These are phyloP conservation scores for Aeschynomene evenia DNA, from an alignment of 306 rosid genomes.

Conservation along the genomic window DNA sequence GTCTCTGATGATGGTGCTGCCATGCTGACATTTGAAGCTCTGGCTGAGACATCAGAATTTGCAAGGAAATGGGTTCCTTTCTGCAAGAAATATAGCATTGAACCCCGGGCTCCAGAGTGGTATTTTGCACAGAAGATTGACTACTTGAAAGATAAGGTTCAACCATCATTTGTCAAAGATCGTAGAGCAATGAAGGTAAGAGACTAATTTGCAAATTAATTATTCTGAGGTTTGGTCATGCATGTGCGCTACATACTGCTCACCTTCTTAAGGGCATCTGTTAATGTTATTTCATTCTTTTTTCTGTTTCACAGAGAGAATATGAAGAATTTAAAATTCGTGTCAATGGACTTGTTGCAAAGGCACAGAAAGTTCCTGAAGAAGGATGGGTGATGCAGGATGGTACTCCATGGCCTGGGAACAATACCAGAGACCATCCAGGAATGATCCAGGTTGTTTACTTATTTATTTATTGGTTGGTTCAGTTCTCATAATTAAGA, in stretches of 20 bases:
- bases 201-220: conserved; percentile 17
- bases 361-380: conserved; percentile 78
- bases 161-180: conserved; percentile 82
- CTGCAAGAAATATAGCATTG: conserved; percentile 70
- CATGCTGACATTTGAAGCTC: conserved; percentile 86
- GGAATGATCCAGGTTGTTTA: conserved; percentile 88
- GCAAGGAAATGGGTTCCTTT: conserved; percentile 92
- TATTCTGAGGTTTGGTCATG: background rate
- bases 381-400: conserved; percentile 98
- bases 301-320: conserved; percentile 58
- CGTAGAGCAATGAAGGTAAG: conserved; percentile 91
- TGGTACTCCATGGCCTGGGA: conserved; percentile 97
- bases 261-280: background rate
- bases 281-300: conserved; percentile 15
- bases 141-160: conserved; percentile 90
- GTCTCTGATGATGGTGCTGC: conserved; percentile 97
- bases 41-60: conserved; percentile 83
- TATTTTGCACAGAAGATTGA: conserved; percentile 79
- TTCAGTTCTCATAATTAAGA: conserved; percentile 13
- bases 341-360: conserved; percentile 69
- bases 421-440: conserved; percentile 93
- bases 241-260: background rate
- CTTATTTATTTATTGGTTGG: background rate
- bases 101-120: conserved; percentile 96
- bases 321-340: conserved; percentile 90